Evolutionary conservation across 305 asterid genomes (phyloP), one percentile per base, ranked within the genome.

Genomic region (Fraxinus xanthoxyloides): DNA sequence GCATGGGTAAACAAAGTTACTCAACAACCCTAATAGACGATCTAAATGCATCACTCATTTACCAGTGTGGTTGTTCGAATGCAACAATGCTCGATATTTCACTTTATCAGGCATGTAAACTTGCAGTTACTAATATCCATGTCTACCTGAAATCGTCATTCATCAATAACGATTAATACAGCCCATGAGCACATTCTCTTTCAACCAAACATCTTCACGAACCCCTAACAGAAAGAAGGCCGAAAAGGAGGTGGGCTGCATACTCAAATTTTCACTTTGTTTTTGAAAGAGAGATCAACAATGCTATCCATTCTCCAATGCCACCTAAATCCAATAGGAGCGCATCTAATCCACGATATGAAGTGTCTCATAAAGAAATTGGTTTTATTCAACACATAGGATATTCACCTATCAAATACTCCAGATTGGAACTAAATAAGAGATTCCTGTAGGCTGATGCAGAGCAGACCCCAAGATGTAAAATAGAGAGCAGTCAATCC

Each of bases 331-430:
- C 46, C 48, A 72, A n/a, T 34, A 32, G 6, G 48, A 31, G 48
- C 4, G 76, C 76, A 70, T 31, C 48, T 72, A 72, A 34, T 34
- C 43, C 24, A 72, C 34, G 48, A 72, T 34, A 72, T 72, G 48
- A 34, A n/a, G 15, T 72, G 48, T 31, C 28, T 17, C 8, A 72
- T 34, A 17, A 72, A 72, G 28, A 67, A 12, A 72, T 17, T 72
- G 24, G 35, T 7, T 72, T n/a, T 72, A 31, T 72, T 72, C 46
- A 32, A 32, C 46, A 72, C 43, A 7, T 30, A 31, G 21, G 17
- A 32, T n/a, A 72, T 72, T 34, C 76, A 32, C 43, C 74, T 32
- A 72, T 72, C 76, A 32, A 72, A n/a, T 32, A 34, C 76, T 72
- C 46, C 17, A 32, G 46, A 34, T 34, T 31, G 76, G 76, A 72